Conservation (phyloP, 176 grass and related monocot species). For the Echinochloa phyllopogon region DNA sequence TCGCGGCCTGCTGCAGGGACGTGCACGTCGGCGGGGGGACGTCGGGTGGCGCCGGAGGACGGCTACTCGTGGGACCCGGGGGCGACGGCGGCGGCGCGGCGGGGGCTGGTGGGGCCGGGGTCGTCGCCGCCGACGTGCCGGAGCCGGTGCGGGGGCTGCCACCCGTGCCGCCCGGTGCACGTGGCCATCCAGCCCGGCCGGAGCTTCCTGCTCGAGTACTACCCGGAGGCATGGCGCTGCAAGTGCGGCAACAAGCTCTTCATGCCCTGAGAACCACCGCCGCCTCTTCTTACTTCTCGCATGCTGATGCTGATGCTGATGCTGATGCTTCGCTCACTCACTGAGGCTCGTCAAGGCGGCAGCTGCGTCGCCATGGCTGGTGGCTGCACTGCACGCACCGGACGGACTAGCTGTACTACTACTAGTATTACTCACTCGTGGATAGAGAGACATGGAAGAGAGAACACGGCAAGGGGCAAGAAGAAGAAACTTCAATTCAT, state of each 20-base stretch:
- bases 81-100: constrained; percentile 15
- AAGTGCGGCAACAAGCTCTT: constrained; percentile 87
- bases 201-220: constrained; percentile 81
- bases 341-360: background rate
- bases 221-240: constrained; percentile 93
- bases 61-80: constrained; percentile 36
- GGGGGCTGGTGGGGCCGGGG: constrained; percentile 68
- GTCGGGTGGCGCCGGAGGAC: background rate
- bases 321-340: background rate
- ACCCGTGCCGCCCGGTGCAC: constrained; percentile 68
- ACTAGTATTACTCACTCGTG: background rate
- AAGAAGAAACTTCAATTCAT: background rate
- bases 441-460: background rate
- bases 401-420: background rate
- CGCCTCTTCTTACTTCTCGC: background rate
- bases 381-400: background rate
- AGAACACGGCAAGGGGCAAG: background rate
- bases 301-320: background rate
- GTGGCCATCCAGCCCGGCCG: constrained; percentile 77
- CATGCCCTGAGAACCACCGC: constrained; percentile 51
- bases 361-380: background rate
- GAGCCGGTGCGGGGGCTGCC: constrained; percentile 66
- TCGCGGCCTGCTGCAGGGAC: constrained; percentile 27
- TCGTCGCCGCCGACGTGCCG: constrained; percentile 83
- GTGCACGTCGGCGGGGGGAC: constrained; percentile 26